phyloP scores from a whole-genome alignment of 441 rosid species.

The Capsella rubella region DNA sequence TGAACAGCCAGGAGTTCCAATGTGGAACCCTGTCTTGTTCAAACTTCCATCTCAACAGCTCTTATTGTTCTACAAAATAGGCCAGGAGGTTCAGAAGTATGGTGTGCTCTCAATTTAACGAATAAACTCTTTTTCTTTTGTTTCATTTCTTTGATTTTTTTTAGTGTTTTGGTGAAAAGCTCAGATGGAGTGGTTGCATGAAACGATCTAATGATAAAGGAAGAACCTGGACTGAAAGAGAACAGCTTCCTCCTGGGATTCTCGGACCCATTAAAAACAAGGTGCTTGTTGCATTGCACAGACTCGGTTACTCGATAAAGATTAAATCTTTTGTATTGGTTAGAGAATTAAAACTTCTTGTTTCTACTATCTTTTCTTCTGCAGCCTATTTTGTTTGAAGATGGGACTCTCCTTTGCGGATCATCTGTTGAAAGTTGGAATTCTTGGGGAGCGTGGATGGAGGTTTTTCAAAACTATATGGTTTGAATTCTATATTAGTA shows the following conservation, averaged over 20 bases:
- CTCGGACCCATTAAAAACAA: slow-evolving; percentile 91
- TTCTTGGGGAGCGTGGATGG: slow-evolving; percentile 95
- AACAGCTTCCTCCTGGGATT: slow-evolving; percentile 94
- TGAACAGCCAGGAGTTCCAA: slow-evolving; percentile 76
- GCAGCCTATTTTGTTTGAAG: slow-evolving; percentile 81
- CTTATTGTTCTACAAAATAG: slow-evolving; percentile 84
- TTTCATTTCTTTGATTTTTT: slow-evolving; percentile 24
- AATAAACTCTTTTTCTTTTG: neutral
- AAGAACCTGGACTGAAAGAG: slow-evolving; percentile 75
- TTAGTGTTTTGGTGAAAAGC: slow-evolving; percentile 16
- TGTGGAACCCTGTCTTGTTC: slow-evolving; percentile 96
- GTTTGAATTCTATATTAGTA: neutral
- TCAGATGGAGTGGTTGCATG: slow-evolving; percentile 95
- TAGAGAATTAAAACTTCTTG: slow-evolving; percentile 6
- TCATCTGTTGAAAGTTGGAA: slow-evolving; percentile 96
- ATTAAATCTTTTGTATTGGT: neutral
- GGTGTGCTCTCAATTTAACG: neutral
- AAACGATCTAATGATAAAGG: slow-evolving; percentile 88
- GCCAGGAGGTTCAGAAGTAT: slow-evolving; percentile 90
- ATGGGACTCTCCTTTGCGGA: slow-evolving; percentile 80
- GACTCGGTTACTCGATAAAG: neutral
- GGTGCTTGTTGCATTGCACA: slow-evolving; percentile 49
- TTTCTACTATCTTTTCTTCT: slow-evolving; percentile 9
- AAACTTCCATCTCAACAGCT: slow-evolving; percentile 79
- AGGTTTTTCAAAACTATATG: slow-evolving; percentile 50